These are phyloP conservation scores for Metschnikowia anglica DNA, from an alignment of 805 yeast genomes.

Conservation along the genomic window DNA sequence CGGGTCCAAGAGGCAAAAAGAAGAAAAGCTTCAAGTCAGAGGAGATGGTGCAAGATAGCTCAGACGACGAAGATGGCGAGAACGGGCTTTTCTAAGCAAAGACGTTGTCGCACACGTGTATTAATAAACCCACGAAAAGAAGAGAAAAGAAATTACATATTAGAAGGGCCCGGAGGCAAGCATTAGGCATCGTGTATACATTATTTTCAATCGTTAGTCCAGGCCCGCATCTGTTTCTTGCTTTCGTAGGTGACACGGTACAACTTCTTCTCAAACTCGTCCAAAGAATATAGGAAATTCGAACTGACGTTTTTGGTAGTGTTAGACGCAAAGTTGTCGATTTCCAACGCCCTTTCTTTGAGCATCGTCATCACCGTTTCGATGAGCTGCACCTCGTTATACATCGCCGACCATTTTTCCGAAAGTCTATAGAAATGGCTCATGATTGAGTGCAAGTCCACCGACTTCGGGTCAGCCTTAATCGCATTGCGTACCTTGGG, in stretches of 20 bases:
- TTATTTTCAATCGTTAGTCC: constrained; percentile 28
- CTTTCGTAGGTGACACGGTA: constrained; percentile 55
- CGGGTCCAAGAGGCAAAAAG: constrained; percentile 19
- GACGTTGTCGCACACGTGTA: too few relatives aligned
- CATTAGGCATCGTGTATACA: background rate
- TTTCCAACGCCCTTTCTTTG: constrained; percentile 63
- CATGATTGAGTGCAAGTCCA: constrained; percentile 66
- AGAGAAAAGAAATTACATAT: background rate
- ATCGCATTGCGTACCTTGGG: constrained; percentile 75
- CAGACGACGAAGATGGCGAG: constrained; percentile 37
- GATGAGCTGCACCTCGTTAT: constrained; percentile 62
- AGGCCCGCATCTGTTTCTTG: constrained; percentile 36
- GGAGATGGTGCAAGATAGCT: constrained; percentile 46
- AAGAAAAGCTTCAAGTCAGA: constrained; percentile 31
- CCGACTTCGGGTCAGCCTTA: constrained; percentile 61
- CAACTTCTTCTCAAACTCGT: constrained; percentile 68
- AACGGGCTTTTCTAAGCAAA: constrained; percentile 17
- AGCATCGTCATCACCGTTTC: constrained; percentile 52
- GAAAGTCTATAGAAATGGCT: constrained; percentile 70
- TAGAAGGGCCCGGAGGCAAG: background rate
- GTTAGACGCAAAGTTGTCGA: constrained; percentile 67
- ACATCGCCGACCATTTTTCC: constrained; percentile 74
- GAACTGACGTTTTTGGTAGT: constrained; percentile 47
- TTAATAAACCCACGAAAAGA: background rate
- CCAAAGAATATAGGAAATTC: constrained; percentile 63